phyloP scores from a whole-genome alignment of 371 early-diverging fungal species.

The Rhizopus microsporus region DNA sequence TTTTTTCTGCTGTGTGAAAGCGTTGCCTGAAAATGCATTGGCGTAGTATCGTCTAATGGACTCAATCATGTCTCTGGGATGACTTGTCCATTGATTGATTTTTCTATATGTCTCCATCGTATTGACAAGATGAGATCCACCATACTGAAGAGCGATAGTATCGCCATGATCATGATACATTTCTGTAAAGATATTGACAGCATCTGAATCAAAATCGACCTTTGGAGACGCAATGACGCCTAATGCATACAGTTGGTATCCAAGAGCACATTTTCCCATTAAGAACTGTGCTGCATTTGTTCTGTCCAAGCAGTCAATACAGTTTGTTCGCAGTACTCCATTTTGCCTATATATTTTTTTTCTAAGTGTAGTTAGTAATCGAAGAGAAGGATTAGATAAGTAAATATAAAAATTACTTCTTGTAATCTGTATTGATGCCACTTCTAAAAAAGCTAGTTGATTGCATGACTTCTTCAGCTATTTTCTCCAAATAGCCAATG shows the following conservation, averaged over 20 bases:
- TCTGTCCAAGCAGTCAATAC: constrained; percentile 99
- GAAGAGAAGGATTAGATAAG: too few species aligned
- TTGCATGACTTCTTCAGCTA: constrained; percentile 83
- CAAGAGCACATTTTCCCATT: constrained; percentile 93
- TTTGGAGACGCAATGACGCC: constrained; percentile 79
- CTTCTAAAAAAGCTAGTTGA: constrained; percentile 93
- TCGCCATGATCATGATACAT: constrained; percentile 99
- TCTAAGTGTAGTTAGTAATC: constrained; percentile 5
- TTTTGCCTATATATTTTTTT: constrained; percentile 55
- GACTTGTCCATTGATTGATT: constrained; percentile 91
- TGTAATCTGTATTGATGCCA: constrained; percentile 68
- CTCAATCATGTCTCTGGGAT: constrained; percentile 95
- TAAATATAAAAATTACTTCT: constrained; percentile 9
- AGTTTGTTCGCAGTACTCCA: constrained; percentile 97
- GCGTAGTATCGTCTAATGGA: constrained; percentile 88
- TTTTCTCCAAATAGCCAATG: constrained; percentile 83
- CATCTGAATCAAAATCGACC: constrained; percentile 92
- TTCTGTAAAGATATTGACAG: constrained; percentile 88
- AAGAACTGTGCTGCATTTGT: constrained; percentile 99
- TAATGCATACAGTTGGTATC: constrained; percentile 89
- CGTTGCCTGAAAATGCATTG: constrained; percentile 88
- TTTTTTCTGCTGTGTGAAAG: not conserved
- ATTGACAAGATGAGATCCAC: constrained; percentile 97
- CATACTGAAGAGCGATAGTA: constrained; percentile 98
- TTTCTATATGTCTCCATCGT: constrained; percentile 97